Base-by-base conservation (phyloP, 208 protist genomes). In the Crithidia fasciculata region DNA sequence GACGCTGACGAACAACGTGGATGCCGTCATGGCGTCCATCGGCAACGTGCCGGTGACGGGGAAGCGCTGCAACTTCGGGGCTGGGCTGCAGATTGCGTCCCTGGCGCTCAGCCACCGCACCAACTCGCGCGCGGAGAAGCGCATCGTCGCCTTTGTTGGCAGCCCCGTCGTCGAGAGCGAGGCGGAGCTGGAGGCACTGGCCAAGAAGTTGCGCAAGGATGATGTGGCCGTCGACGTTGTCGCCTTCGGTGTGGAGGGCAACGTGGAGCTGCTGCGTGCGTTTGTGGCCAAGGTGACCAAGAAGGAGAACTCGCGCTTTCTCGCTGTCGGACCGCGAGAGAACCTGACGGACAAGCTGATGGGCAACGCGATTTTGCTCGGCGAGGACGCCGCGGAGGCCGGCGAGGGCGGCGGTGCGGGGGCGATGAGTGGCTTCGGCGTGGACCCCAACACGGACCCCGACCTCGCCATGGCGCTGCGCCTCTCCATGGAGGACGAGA, bases 141-240 rank as follows among this genome's bases (percentile, higher is more conserved):
- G 98, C 71, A 99, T 99, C 72, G 87, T 99, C 41, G 93, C 96
- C 16, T 99, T 99, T 86, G 95, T 99, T 45, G 99, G 98, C 12
- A 96, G 92, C 10, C 98, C 98, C 7, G 47, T 99, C 5, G 59
- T 80, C 59, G 97, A 98, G 78, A 91, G 78, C 2, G 79, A 89
- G 47, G 89, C 91, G 61, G 89, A 96, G 68, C 79, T 99, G 16
- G 94, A 94, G 40, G 86, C 85, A 75, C 87, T 99, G 47, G 99
- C 94, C 12, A 96, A 96, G 72, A 94, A 95, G 73, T 89, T 99
- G 36, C 97, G 98, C 57, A 99, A 99, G 83, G 97, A 99, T 75
- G 96, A 98, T 74, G 92, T 99, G 28, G 91, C 97, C 8, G 95
- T 99, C 4, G 98, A 99, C 74, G 85, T 99, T 40, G 89, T 99